phyloP scores from a whole-genome alignment of 208 protist species.

The Tritrichomonas foetus region DNA sequence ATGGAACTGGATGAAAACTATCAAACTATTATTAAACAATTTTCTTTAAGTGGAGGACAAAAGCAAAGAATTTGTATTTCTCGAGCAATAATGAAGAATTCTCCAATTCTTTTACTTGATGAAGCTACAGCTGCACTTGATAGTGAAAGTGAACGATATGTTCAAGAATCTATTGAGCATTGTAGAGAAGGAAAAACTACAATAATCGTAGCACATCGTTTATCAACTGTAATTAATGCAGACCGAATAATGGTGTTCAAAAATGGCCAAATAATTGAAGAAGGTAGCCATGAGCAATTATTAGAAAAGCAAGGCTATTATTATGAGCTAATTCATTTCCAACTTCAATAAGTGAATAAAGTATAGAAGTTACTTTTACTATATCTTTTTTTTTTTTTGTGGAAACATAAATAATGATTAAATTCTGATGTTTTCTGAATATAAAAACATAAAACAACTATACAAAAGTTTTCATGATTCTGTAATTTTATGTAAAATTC shows the following conservation, averaged over 20 bases:
- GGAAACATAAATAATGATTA: no score
- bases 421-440: no score
- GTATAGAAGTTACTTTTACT: no score
- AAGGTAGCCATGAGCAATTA: constrained; percentile 37
- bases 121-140: constrained; percentile 67
- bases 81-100: constrained; percentile 56
- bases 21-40: not conserved
- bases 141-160: constrained; percentile 59
- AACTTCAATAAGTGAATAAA: constrained; percentile 37
- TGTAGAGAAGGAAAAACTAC: constrained; percentile 54
- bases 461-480: no score
- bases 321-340: not conserved
- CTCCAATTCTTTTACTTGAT: constrained; percentile 59
- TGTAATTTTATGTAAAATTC: no score
- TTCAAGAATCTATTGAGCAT: constrained; percentile 53
- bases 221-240: constrained; percentile 63
- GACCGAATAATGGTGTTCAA: constrained; percentile 71
- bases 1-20: not conserved
- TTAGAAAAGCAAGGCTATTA: not conserved
- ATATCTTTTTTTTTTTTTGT: no score
- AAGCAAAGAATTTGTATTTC: constrained; percentile 62
- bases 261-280: constrained; percentile 52
- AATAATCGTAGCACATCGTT: constrained; percentile 65
- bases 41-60: constrained; percentile 45
- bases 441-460: no score